Conservation (phyloP, 2,329 filamentous ascomycete species). For the Penicillium sp. region DNA sequence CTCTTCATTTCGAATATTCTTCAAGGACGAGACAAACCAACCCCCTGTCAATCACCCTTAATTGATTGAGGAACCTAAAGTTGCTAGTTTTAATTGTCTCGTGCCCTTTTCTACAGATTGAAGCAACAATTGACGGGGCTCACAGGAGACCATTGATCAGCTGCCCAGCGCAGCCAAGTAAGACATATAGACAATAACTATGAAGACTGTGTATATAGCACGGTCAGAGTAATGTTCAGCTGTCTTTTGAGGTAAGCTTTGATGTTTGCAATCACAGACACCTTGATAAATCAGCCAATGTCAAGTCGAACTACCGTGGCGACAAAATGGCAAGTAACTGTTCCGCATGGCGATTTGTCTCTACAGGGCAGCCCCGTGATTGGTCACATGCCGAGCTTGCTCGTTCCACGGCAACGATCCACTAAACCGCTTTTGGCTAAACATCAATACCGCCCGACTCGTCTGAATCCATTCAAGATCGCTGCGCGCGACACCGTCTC, state of each 20-base stretch:
- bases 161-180: too few relatives aligned
- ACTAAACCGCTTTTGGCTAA: slow-evolving; percentile 33
- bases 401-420: slow-evolving; percentile 33
- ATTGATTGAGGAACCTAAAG: too few relatives aligned
- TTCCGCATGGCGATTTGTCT: neutral
- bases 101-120: too few relatives aligned
- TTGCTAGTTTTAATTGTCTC: too few relatives aligned
- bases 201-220: neutral
- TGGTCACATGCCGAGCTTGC: slow-evolving; percentile 3
- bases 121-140: too few relatives aligned
- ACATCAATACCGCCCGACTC: slow-evolving; percentile 30
- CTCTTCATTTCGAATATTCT: neutral
- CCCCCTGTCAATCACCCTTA: too few relatives aligned
- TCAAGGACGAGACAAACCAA: neutral
- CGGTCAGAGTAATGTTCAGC: neutral
- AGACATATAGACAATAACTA: neutral
- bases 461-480: neutral
- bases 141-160: too few relatives aligned
- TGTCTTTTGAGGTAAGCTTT: neutral
- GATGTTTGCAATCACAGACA: too few relatives aligned
- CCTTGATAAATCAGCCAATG: too few relatives aligned
- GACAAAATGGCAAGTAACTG: slow-evolving; percentile 1
- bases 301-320: too few relatives aligned
- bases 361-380: slow-evolving; percentile 10
- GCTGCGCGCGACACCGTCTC: neutral